Evolutionary conservation across 768 basidiomycete species (phyloP).

Genomic region (Termitomyces sp.): DNA sequence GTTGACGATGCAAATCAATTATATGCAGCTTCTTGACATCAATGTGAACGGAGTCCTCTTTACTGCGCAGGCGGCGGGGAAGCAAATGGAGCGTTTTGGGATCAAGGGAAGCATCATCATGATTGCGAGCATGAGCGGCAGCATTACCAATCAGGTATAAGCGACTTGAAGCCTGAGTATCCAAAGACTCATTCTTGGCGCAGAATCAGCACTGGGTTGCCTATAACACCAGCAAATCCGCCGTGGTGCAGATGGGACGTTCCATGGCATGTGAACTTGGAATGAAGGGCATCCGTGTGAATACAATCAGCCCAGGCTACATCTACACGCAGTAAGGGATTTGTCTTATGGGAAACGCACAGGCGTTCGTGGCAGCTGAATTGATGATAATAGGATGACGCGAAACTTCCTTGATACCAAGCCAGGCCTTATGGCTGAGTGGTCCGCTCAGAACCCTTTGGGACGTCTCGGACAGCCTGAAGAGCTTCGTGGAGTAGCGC

Average conservation of each 20-base stretch:
- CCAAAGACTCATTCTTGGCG: background rate
- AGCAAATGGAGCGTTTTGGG: constrained; percentile 47
- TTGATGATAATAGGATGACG: constrained; percentile 44
- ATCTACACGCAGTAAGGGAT: constrained; percentile 54
- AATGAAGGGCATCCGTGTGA: constrained; percentile 59
- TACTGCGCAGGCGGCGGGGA: constrained; percentile 55
- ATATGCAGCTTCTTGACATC: constrained; percentile 45
- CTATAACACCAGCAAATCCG: constrained; percentile 71
- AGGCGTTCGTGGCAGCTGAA: background rate
- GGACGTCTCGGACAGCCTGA: constrained; percentile 61
- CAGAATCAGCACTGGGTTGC: constrained; percentile 65
- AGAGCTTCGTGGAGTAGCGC: constrained; percentile 40
- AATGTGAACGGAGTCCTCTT: constrained; percentile 56
- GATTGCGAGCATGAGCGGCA: constrained; percentile 57
- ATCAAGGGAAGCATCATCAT: constrained; percentile 50
- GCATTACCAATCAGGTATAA: constrained; percentile 53
- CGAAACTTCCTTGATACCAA: constrained; percentile 47
- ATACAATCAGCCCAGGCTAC: constrained; percentile 66
- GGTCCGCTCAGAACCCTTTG: constrained; percentile 57
- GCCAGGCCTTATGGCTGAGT: constrained; percentile 47
- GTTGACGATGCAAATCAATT: background rate
- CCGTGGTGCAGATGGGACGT: constrained; percentile 75
- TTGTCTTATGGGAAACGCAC: background rate
- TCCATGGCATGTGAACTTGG: constrained; percentile 77
- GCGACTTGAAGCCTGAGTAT: background rate